Evolutionary conservation across 768 basidiomycete species (phyloP).

Genomic region (Cystofilobasidium ferigula): DNA sequence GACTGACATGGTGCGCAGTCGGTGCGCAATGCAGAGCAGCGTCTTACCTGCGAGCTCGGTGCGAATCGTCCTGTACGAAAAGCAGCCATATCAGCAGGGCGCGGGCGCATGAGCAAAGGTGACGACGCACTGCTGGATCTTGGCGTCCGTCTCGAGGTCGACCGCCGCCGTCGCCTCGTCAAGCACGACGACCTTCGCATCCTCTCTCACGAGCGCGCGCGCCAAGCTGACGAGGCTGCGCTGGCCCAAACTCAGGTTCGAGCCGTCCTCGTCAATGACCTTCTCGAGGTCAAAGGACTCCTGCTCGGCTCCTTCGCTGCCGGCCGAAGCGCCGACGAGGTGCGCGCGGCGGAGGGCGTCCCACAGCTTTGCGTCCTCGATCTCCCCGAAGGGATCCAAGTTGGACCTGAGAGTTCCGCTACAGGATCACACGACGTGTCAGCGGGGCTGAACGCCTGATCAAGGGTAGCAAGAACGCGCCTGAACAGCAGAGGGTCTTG

Average conservation of each 20-base stretch:
- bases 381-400: slow-evolving; percentile 74
- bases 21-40: slow-evolving; percentile 37
- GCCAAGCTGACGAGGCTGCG: slow-evolving; percentile 70
- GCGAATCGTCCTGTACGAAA: slow-evolving; percentile 9
- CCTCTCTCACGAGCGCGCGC: slow-evolving; percentile 74
- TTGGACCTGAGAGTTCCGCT: slow-evolving; percentile 60
- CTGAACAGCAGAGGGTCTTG: slow-evolving; percentile 21
- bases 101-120: slow-evolving; percentile 52
- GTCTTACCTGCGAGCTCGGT: slow-evolving; percentile 50
- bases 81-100: not conserved
- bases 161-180: slow-evolving; percentile 30
- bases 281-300: slow-evolving; percentile 70
- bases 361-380: slow-evolving; percentile 73
- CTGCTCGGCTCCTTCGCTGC: slow-evolving; percentile 26
- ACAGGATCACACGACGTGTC: no score
- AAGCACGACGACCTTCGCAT: slow-evolving; percentile 31
- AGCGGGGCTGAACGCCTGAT: no score
- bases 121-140: slow-evolving; percentile 80
- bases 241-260: slow-evolving; percentile 64
- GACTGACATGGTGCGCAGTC: slow-evolving; percentile 16
- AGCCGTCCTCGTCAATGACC: slow-evolving; percentile 73
- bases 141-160: slow-evolving; percentile 41
- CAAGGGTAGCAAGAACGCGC: no score
- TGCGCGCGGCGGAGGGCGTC: slow-evolving; percentile 81
- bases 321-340: slow-evolving; percentile 49